Evolutionary conservation across 164 flowering plant species (phyloP), one percentile per base, ranked within the genome.

Genomic region (Cinnamomum chago): DNA sequence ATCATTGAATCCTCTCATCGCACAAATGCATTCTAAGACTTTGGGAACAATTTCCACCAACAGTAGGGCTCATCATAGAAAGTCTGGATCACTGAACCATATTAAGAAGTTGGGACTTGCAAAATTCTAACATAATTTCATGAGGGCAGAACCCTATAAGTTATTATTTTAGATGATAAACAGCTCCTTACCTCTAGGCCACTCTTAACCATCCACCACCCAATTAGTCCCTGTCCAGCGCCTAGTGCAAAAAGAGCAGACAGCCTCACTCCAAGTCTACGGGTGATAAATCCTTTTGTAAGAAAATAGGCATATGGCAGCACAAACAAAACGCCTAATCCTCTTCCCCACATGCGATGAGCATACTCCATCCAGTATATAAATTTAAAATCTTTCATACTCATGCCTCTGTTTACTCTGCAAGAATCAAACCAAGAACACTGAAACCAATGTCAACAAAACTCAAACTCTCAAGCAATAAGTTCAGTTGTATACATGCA

Each of bases 201-300:
- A 88, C 99, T 95, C 82, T 95, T 95, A 28, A 95, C 99, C 99
- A 95, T 95, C 99, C 99, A 95, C 99, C 99, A 95, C 50, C 99
- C 98, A 81, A 93, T 89, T n/a, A 95, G 75, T 72, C 99, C 99
- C 81, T 95, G 98, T 47, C 91, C 99, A 81, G 91, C 99, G 77
- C 98, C 99, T 83, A 95, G 95, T 72, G 89, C 92, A 83, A 95
- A 92, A n/a, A 95, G 86, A 58, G 85, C 86, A 75, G 97, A 89
- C 51, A 93, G 93, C 81, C 88, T 92, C 77, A 87, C 76, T 73
- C 95, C 99, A 72, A 93, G 91, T 64, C 82, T 81, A 50, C 85
- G 40, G 28, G 95, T 92, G 58, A 95, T 92, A 76, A 83, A 95
- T 47, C 98, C 94, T 74, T 93, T 93, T 23, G 86, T 85, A 64